Base-by-base conservation (phyloP, 768 basidiomycete species). In the Holtermanniella nyarrowii region DNA sequence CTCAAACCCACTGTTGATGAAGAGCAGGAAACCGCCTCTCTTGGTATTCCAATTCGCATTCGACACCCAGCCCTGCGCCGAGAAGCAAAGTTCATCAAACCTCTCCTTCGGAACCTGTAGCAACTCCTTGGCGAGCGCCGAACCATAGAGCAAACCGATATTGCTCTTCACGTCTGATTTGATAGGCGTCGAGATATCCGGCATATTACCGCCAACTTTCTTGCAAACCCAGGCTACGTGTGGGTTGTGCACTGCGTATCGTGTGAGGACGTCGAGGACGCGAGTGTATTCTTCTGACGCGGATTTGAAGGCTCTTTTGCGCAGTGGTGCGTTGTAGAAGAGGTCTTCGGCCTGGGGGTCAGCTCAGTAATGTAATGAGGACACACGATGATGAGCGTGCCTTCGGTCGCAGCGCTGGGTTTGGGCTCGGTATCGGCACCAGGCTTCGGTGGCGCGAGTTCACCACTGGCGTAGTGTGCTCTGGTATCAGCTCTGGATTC, bases 201-300 rank as follows among this genome's bases (percentile, higher is more conserved):
- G 87, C 11, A 82, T 74, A 13, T 79, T 65, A 1, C 82, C 81
- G 22, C 85, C 85, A 4, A 84, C 88, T 80, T 96, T 97, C 71
- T 86, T 91, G 77, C 91, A 96, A 0, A 82, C 76, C 73, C 96
- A 93, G 0, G 89, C 78, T 2, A 90, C 81, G 11, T 78, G 80
- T 0, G 93, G 80, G 66, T 99, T 97, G 68, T 99, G 95, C 10
- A 91, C 77, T 0, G 95, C 88, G 65, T 99, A 99, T 55, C 84
- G 86, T 2, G 86, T 87, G 23, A 97, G 76, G 10, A 97, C 86
- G 56, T 93, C 88, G 1, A 97, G 76, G 41, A 97, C 89, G 26
- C 87, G 79, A 3, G 82, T 78, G 69, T 93, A 96, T 66, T 99
- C 95, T 59, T 97, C 93, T 1, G 88, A 85, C 3, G 83, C 73